phyloP scores from a whole-genome alignment of 1,284 basidiomycete species.

The Trichosporon coremiiforme region DNA sequence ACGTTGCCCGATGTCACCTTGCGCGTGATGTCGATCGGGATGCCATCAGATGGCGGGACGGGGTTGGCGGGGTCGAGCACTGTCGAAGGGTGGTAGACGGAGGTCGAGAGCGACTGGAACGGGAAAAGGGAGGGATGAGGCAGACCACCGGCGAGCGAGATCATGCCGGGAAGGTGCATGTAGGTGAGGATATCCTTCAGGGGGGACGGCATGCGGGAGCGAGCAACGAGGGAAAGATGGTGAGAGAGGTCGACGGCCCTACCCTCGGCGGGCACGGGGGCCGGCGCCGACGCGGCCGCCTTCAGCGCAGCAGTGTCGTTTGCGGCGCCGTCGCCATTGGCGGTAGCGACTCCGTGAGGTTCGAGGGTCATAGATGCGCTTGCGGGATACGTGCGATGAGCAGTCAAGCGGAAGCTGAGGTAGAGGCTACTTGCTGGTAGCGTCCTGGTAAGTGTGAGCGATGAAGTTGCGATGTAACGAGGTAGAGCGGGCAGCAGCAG shows the following conservation, averaged over 20 bases:
- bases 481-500: not conserved
- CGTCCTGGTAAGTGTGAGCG: not conserved
- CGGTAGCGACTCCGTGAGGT: not conserved
- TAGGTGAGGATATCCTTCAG: slow-evolving; percentile 60
- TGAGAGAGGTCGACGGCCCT: slow-evolving; percentile 62
- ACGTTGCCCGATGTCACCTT: slow-evolving; percentile 34
- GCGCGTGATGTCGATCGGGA: slow-evolving; percentile 62
- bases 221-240: slow-evolving; percentile 63
- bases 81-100: slow-evolving; percentile 36
- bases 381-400: not conserved
- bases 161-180: slow-evolving; percentile 37
- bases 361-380: not conserved
- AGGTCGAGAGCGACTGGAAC: slow-evolving; percentile 42
- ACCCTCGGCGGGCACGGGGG: not conserved
- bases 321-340: not conserved
- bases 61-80: slow-evolving; percentile 60
- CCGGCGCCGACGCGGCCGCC: not conserved
- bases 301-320: not conserved
- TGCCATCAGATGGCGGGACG: slow-evolving; percentile 49
- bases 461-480: not conserved
- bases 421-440: not conserved
- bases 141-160: slow-evolving; percentile 44
- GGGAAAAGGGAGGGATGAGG: slow-evolving; percentile 54
- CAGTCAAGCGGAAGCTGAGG: not conserved
- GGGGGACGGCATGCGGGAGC: slow-evolving; percentile 62